These are phyloP conservation scores for Trypanosomatidae sp. DNA, from an alignment of 208 protist genomes.

Conservation along the genomic window DNA sequence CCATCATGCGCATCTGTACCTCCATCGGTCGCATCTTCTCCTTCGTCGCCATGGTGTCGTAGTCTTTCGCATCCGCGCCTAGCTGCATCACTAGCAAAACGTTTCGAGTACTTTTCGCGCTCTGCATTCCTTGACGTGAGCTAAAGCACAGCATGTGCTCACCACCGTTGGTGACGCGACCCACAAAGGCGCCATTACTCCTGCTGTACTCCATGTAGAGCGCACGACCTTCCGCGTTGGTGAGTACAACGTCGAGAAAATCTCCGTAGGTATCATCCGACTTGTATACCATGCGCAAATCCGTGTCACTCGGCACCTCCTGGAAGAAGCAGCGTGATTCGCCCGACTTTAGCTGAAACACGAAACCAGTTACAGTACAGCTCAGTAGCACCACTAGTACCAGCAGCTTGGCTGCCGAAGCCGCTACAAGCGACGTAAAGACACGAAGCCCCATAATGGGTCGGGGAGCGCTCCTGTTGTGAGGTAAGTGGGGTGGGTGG, in stretches of 20 bases:
- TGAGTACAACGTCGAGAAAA: constrained; percentile 50
- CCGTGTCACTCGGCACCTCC: constrained; percentile 66
- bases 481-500: not conserved
- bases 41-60: constrained; percentile 60
- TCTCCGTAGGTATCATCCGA: constrained; percentile 57
- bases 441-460: not conserved
- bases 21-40: constrained; percentile 92
- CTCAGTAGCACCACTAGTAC: constrained; percentile 11
- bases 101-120: not conserved
- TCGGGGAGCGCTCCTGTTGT: not conserved
- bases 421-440: not conserved
- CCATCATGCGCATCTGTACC: constrained; percentile 84
- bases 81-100: constrained; percentile 21
- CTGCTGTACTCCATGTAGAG: constrained; percentile 25
- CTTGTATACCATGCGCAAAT: constrained; percentile 57
- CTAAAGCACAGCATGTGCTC: constrained; percentile 77
- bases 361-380: constrained; percentile 19
- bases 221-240: constrained; percentile 23
- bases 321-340: constrained; percentile 79
- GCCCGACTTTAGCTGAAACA: constrained; percentile 62
- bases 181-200: constrained; percentile 35
- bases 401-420: not conserved
- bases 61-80: constrained; percentile 73
- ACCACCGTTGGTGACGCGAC: constrained; percentile 48
- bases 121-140: constrained; percentile 24